Evolutionary conservation across 768 basidiomycete genomes (phyloP).

Genomic region (Mycena maculata): DNA sequence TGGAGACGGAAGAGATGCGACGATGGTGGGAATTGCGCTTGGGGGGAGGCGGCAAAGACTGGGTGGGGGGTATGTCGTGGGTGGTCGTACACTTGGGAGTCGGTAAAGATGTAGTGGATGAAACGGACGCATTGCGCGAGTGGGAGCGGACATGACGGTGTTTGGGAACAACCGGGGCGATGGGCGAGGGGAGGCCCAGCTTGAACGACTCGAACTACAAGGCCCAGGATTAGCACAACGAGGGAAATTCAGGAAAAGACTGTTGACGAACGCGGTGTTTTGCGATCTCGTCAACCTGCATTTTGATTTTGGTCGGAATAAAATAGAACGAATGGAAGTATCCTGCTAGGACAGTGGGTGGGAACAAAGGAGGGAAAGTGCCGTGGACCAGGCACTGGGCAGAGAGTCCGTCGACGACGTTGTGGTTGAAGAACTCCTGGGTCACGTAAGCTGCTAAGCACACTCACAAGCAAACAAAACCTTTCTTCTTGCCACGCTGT

Average conservation of each 20-base stretch:
- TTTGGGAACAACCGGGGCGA: constrained; percentile 48
- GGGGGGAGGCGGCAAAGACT: constrained; percentile 49
- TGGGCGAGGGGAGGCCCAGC: constrained; percentile 65
- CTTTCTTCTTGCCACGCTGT: neutral
- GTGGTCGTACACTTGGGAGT: constrained; percentile 52
- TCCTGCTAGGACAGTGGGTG: constrained; percentile 47
- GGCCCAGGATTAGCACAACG: constrained; percentile 9
- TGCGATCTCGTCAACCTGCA: constrained; percentile 46
- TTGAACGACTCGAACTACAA: constrained; percentile 79
- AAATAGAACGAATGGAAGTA: constrained; percentile 49
- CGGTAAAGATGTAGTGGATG: constrained; percentile 55
- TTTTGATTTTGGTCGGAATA: constrained; percentile 43
- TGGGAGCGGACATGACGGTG: constrained; percentile 74
- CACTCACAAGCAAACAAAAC: neutral
- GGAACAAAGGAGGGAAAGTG: constrained; percentile 52
- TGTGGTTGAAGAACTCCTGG: constrained; percentile 21
- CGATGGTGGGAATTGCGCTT: constrained; percentile 86
- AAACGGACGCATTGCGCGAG: constrained; percentile 75
- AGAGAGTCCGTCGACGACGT: constrained; percentile 18
- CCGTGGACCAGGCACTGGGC: constrained; percentile 37
- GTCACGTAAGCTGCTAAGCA: constrained; percentile 7
- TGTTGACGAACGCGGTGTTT: constrained; percentile 31
- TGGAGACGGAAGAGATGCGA: constrained; percentile 89
- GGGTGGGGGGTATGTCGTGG: constrained; percentile 47
- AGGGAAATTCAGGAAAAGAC: neutral